Evolutionary conservation across 176 grass and related monocot species (phyloP).

Genomic region (Rhipidocladum racemiflorum): DNA sequence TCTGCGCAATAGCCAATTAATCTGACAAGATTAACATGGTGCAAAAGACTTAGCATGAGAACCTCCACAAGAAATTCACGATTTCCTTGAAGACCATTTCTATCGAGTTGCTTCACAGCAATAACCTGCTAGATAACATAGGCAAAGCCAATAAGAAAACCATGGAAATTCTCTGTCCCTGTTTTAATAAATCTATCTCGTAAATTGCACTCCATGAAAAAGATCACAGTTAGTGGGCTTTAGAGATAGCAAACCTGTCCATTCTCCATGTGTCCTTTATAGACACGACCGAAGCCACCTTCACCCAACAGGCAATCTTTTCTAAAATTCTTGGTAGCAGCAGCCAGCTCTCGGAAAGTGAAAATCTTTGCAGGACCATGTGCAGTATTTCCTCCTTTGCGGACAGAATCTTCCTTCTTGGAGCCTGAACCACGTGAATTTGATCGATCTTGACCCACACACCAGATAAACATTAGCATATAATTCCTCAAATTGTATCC

Average conservation of each 20-base stretch:
- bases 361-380: conserved; percentile 75
- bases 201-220: conserved; percentile 20
- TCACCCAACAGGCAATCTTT: conserved; percentile 80
- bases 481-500: neutral
- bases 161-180: conserved; percentile 11
- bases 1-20: conserved; percentile 96
- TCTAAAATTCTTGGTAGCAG: conserved; percentile 77
- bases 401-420: conserved; percentile 58
- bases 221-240: neutral
- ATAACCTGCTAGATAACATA: conserved; percentile 51
- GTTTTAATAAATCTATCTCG: neutral
- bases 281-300: conserved; percentile 82
- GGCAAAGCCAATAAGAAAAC: neutral
- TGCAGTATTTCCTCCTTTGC: conserved; percentile 41
- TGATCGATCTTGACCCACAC: conserved; percentile 32
- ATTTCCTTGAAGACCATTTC: conserved; percentile 94
- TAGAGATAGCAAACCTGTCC: conserved; percentile 61
- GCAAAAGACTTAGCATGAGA: conserved; percentile 93
- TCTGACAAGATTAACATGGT: conserved; percentile 91
- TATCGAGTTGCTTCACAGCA: conserved; percentile 94
- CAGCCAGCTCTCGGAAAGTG: conserved; percentile 74
- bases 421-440: conserved; percentile 40
- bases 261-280: conserved; percentile 80
- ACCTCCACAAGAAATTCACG: conserved; percentile 99
- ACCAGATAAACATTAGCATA: conserved; percentile 14